Conservation (phyloP, 169 alveolate genomes). For the Plasmodium berghei region DNA sequence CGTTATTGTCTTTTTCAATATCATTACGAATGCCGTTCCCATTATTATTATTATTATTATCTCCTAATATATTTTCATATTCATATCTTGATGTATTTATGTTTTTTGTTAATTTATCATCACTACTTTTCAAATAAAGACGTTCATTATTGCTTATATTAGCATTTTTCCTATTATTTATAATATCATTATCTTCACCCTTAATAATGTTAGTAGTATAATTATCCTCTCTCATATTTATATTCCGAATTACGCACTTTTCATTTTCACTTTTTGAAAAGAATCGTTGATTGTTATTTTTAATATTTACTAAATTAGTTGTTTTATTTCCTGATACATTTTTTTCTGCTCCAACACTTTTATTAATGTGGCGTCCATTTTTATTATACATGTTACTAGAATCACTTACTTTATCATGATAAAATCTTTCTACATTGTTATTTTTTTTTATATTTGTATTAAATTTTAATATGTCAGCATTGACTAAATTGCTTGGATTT, state of each 20-base stretch:
- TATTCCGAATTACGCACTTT: background rate
- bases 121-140: no score
- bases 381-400: background rate
- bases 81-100: no score
- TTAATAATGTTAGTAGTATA: background rate
- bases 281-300: background rate
- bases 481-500: constrained; percentile 1
- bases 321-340: background rate
- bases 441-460: background rate
- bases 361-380: background rate
- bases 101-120: no score
- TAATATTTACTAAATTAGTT: constrained; percentile 1
- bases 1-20: background rate
- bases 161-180: background rate
- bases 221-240: background rate
- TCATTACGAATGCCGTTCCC: background rate
- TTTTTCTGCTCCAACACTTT: background rate
- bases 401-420: background rate
- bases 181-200: background rate
- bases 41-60: background rate
- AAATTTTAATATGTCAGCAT: background rate
- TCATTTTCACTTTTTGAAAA: constrained; percentile 7
- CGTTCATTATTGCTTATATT: background rate
- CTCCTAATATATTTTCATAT: background rate
- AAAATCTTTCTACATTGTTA: background rate